These are phyloP conservation scores for Myxozyma sirexii DNA, from an alignment of 805 yeast genomes.

Conservation along the genomic window DNA sequence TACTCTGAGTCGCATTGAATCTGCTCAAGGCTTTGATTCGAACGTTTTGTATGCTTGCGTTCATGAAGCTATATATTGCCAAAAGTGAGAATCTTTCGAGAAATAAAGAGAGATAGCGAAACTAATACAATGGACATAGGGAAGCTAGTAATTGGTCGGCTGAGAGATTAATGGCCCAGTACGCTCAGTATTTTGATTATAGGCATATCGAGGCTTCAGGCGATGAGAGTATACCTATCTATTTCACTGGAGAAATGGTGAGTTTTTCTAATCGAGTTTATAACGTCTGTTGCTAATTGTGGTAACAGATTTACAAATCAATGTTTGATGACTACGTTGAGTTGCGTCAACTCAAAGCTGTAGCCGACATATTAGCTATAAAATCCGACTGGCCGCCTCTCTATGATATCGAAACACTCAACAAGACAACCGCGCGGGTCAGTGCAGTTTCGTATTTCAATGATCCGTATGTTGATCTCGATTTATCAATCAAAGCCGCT, in stretches of 20 bases:
- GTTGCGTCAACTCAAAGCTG: slow-evolving; percentile 45
- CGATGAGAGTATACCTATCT: slow-evolving; percentile 37
- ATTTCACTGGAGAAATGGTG: slow-evolving; percentile 58
- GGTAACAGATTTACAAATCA: slow-evolving; percentile 47
- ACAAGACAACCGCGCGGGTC: slow-evolving; percentile 31
- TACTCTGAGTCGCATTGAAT: slow-evolving; percentile 45
- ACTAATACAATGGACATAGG: slow-evolving; percentile 19
- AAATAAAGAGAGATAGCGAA: neutral
- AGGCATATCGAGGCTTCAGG: slow-evolving; percentile 8
- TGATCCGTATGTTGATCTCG: slow-evolving; percentile 50
- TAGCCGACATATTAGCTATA: slow-evolving; percentile 44
- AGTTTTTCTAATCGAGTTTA: neutral
- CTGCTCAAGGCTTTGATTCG: slow-evolving; percentile 52
- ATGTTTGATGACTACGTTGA: slow-evolving; percentile 55
- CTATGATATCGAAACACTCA: slow-evolving; percentile 44
- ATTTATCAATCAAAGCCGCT: slow-evolving; percentile 45
- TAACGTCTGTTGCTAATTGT: neutral
- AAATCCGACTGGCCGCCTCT: slow-evolving; percentile 46
- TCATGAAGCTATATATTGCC: slow-evolving; percentile 62
- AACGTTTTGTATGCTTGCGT: slow-evolving; percentile 58
- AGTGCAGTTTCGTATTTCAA: slow-evolving; percentile 34
- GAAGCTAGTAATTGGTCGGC: slow-evolving; percentile 54
- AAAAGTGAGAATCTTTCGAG: slow-evolving; percentile 39
- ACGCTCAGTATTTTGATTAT: slow-evolving; percentile 41
- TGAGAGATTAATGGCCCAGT: slow-evolving; percentile 41